These are phyloP conservation scores for Solanum hybrid DNA, from an alignment of 305 asterid genomes.

Conservation along the genomic window DNA sequence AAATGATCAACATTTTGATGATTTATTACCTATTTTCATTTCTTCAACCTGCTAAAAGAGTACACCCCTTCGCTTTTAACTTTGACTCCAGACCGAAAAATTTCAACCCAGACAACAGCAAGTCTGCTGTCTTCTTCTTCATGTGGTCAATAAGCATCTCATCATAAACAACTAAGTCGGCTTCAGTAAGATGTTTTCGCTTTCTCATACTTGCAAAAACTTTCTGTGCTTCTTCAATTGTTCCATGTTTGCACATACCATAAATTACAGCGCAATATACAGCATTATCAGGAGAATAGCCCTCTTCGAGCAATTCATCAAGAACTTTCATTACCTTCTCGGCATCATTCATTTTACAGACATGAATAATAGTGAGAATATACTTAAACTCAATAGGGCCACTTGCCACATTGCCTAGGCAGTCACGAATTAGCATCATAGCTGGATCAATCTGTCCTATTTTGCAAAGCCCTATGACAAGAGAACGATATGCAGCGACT, in stretches of 20 bases:
- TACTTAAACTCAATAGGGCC: slow-evolving; percentile 83
- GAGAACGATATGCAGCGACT: slow-evolving; percentile 49
- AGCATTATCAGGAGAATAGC: slow-evolving; percentile 30
- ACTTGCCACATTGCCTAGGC: slow-evolving; percentile 47
- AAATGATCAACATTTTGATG: background rate
- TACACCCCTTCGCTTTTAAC: slow-evolving; percentile 58
- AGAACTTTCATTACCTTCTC: slow-evolving; percentile 46
- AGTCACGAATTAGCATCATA: slow-evolving; percentile 66
- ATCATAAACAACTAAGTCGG: slow-evolving; percentile 56
- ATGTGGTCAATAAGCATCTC: slow-evolving; percentile 75
- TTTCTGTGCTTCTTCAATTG: slow-evolving; percentile 74
- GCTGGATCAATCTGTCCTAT: slow-evolving; percentile 72
- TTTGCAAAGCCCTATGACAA: slow-evolving; percentile 51
- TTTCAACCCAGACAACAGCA: slow-evolving; percentile 65
- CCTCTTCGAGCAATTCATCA: slow-evolving; percentile 66
- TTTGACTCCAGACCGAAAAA: slow-evolving; percentile 77
- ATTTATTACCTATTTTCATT: slow-evolving; percentile 2
- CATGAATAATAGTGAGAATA: slow-evolving; percentile 56
- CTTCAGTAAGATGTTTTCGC: slow-evolving; percentile 44
- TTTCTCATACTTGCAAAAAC: slow-evolving; percentile 48
- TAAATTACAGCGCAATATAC: slow-evolving; percentile 45
- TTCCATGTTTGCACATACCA: slow-evolving; percentile 82
- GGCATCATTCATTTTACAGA: slow-evolving; percentile 59
- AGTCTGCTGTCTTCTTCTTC: slow-evolving; percentile 76
- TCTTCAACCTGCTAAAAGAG: slow-evolving; percentile 37